Base-by-base conservation (phyloP, 140 eudicot species). In the Flaveria floridana region DNA sequence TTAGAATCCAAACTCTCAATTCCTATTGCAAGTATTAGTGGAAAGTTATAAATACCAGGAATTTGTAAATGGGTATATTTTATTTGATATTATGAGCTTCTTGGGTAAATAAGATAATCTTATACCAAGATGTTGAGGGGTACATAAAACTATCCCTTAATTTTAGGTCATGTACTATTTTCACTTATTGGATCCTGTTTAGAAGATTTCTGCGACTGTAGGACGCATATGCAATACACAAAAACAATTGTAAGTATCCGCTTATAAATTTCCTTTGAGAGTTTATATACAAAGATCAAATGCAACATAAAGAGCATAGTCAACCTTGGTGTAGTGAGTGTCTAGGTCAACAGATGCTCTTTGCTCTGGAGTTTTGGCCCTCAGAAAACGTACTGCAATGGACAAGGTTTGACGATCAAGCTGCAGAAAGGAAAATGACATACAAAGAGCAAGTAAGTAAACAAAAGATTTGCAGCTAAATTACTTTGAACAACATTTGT, bases 341-440 rank as follows among this genome's bases (percentile, higher is more conserved):
- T 94, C 97, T 67, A 94, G 85, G 62, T 94, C 97, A 71, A 94
- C 99, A 28, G 97, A 92, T 48, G 97, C 99, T 81, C 97, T 88
- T 81, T 94, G 95, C 74, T 88, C 95, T 20, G 99, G 99, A 72
- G 97, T 94, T 81, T 88, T 94, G n/a, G 96, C 97, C 94, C 76
- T 83, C 74, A 88, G 56, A 72, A 94, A 90, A 48, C 99, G 97
- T 19, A 88, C 53, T 3, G 92, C 96, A 75, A 94, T 84, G 30
- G 95, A 90, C 61, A 90, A 64, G 23, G 97, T 87, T 83, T 69
- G 84, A 42, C 88, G 88, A 52, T 91, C 94, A 80, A 88, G 68
- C 99, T 94, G 92, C 76, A 79, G 66, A 70, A 62, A 47, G 42
- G 21, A 65, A 39, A 72, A 74, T 15, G 23, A 58, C 42, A 58